Conservation (phyloP, 2,329 filamentous ascomycete species). For the Pseudocercospora crystallina region DNA sequence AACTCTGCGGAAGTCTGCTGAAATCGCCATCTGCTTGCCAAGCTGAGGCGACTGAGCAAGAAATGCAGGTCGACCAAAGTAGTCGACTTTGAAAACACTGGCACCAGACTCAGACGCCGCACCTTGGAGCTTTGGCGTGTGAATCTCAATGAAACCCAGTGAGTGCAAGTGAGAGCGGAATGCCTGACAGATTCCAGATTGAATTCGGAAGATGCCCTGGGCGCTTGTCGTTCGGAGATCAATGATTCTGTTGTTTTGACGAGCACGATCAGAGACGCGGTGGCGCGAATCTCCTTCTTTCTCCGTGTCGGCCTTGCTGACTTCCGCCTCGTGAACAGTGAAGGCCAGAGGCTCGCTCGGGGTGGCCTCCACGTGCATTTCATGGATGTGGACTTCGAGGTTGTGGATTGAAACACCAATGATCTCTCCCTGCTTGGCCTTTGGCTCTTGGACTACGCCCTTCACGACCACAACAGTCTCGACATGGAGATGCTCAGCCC, state of each 20-base stretch:
- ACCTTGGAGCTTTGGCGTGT: constrained; percentile 88
- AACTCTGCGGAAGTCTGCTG: constrained; percentile 82
- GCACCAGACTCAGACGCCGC: constrained; percentile 88
- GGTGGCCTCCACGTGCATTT: constrained; percentile 62
- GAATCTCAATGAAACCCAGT: constrained; percentile 84
- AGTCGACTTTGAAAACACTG: constrained; percentile 87
- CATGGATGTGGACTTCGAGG: constrained; percentile 71
- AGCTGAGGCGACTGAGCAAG: constrained; percentile 88
- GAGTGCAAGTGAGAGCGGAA: constrained; percentile 76
- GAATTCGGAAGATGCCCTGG: constrained; percentile 84
- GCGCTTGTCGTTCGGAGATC: constrained; percentile 83
- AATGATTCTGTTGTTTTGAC: constrained; percentile 75
- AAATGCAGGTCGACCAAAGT: constrained; percentile 85
- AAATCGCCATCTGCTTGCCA: constrained; percentile 89
- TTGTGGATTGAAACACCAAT: constrained; percentile 73
- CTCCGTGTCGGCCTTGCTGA: constrained; percentile 58
- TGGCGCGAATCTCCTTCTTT: constrained; percentile 57
- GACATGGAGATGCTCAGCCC: constrained; percentile 77
- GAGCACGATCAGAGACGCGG: constrained; percentile 69
- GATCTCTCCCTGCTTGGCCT: constrained; percentile 64
- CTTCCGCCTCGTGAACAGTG: constrained; percentile 69
- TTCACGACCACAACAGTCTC: constrained; percentile 77
- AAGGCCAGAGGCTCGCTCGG: constrained; percentile 65
- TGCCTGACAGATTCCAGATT: constrained; percentile 73
- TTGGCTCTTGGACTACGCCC: constrained; percentile 70